These are phyloP conservation scores for Ascoidea rubescens DNA, from an alignment of 805 yeast species.

Conservation along the genomic window DNA sequence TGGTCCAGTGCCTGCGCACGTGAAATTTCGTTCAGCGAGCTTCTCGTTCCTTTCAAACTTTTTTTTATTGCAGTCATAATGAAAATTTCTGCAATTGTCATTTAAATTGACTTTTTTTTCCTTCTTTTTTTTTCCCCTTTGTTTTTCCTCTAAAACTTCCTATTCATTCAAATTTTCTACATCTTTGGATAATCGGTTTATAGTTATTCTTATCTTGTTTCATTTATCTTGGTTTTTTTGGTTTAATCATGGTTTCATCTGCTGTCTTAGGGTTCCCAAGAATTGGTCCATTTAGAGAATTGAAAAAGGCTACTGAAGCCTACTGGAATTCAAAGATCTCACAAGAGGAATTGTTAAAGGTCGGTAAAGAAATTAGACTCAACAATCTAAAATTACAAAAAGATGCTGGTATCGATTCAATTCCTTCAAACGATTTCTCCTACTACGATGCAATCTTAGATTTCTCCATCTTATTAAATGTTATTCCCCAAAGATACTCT, in stretches of 20 bases:
- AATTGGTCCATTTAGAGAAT: conserved; percentile 98
- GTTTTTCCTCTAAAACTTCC: too few relatives aligned
- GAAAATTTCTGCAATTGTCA: too few relatives aligned
- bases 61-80: too few relatives aligned
- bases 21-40: too few relatives aligned
- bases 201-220: neutral
- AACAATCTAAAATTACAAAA: conserved; percentile 97
- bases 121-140: too few relatives aligned
- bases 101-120: too few relatives aligned
- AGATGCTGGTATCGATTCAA: conserved; percentile 93
- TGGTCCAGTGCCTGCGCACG: too few relatives aligned
- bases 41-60: too few relatives aligned
- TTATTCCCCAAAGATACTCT: conserved; percentile 92
- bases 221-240: neutral
- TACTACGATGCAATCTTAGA: conserved; percentile 96
- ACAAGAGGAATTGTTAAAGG: conserved; percentile 76
- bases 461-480: conserved; percentile 84
- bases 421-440: conserved; percentile 96
- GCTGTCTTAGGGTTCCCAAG: conserved; percentile 99
- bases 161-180: neutral
- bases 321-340: conserved; percentile 95
- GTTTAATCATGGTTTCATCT: conserved; percentile 80
- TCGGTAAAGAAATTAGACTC: conserved; percentile 91
- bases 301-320: conserved; percentile 96
- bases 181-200: neutral